Conservation (phyloP, 768 basidiomycete species). For the Leucocoprinus birnbaumii region DNA sequence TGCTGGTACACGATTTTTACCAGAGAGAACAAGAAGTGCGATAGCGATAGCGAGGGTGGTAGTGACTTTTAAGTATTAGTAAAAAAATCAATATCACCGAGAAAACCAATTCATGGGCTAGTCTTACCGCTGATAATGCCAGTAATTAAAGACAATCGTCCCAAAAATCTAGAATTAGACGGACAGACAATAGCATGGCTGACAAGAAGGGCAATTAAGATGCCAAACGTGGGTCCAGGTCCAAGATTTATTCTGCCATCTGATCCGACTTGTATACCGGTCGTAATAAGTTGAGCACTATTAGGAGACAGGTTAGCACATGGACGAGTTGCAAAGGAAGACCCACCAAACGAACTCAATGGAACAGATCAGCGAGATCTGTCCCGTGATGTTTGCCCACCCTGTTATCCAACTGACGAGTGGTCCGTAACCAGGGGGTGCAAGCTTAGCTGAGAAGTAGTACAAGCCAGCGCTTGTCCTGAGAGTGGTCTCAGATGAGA, state of each 20-base stretch:
- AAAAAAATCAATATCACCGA: too few species aligned
- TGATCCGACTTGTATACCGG: conserved; percentile 52
- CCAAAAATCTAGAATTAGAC: conserved; percentile 51
- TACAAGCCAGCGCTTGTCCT: conserved; percentile 80
- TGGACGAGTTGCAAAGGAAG: not conserved
- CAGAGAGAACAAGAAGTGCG: conserved; percentile 45
- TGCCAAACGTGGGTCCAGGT: conserved; percentile 53
- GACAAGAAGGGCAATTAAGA: conserved; percentile 51
- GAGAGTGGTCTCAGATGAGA: not conserved
- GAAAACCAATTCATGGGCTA: not conserved
- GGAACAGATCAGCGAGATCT: conserved; percentile 49
- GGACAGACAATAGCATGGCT: conserved; percentile 58
- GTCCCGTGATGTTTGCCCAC: conserved; percentile 44
- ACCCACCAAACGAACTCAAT: conserved; percentile 53
- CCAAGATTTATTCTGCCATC: conserved; percentile 44
- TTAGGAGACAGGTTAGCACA: not conserved
- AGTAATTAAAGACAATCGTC: conserved; percentile 54
- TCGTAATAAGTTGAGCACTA: conserved; percentile 60
- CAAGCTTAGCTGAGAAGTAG: conserved; percentile 76
- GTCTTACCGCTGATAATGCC: conserved; percentile 52
- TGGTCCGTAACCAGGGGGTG: conserved; percentile 56
- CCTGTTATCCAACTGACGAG: conserved; percentile 66
- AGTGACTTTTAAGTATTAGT: conserved; percentile 33
- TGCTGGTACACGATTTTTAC: conserved; percentile 46
- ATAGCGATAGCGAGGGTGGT: conserved; percentile 57